These are phyloP conservation scores for Lupinus albus DNA, from an alignment of 306 rosid species.

Conservation along the genomic window DNA sequence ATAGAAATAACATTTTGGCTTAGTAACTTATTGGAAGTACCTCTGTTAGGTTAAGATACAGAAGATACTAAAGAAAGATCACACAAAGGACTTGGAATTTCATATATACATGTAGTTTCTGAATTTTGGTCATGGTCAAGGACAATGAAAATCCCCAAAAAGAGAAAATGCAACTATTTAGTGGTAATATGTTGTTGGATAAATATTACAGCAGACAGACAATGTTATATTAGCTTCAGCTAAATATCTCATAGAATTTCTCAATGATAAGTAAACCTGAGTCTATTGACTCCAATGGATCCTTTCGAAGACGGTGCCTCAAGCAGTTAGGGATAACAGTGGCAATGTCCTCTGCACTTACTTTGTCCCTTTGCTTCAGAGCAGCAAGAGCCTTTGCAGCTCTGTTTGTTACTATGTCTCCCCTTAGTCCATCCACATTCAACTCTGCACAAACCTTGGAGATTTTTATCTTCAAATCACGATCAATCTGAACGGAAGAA, in stretches of 20 bases:
- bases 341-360: slow-evolving; percentile 79
- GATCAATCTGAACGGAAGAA: slow-evolving; percentile 72
- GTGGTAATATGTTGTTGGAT: slow-evolving; percentile 38
- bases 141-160: slow-evolving; percentile 37
- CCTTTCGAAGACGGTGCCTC: slow-evolving; percentile 95
- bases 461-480: slow-evolving; percentile 79
- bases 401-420: slow-evolving; percentile 87
- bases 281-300: slow-evolving; percentile 91
- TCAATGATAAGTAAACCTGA: slow-evolving; percentile 89
- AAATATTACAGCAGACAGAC: slow-evolving; percentile 33
- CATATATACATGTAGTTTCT: slow-evolving; percentile 30
- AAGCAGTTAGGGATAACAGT: slow-evolving; percentile 93
- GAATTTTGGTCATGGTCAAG: slow-evolving; percentile 35
- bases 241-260: slow-evolving; percentile 84
- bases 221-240: slow-evolving; percentile 48
- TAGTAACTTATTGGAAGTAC: neutral
- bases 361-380: slow-evolving; percentile 75
- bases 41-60: neutral
- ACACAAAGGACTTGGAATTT: slow-evolving; percentile 18
- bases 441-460: slow-evolving; percentile 84
- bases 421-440: slow-evolving; percentile 95
- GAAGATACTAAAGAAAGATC: slow-evolving; percentile 23
- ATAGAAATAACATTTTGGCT: neutral
- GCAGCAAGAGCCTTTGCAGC: slow-evolving; percentile 94
- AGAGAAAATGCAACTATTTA: slow-evolving; percentile 30